A percentile compares a stretch with the other conserved stretches of the same genome.
Evolutionary conservation across 2,329 filamentous ascomycete species (phyloP).

Genomic region (Nectriaceae sp.): DNA sequence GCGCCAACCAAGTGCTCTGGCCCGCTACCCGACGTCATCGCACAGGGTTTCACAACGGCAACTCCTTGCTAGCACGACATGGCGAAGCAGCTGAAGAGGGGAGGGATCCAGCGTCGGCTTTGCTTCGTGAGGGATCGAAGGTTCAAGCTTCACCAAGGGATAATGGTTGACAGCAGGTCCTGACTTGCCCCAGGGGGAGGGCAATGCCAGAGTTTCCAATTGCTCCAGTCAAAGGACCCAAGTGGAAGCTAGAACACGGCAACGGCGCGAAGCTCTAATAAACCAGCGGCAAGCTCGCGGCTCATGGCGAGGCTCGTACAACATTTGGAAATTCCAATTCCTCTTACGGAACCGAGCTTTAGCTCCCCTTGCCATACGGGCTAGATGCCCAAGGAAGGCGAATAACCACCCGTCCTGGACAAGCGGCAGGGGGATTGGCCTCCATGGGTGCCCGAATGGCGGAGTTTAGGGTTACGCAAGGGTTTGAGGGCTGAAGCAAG

Average conservation of each 20-base stretch:
- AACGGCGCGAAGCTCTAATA: background rate
- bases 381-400: constrained; percentile 6
- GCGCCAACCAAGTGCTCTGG: constrained; percentile 13
- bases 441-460: constrained; percentile 13
- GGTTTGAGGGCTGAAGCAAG: constrained; percentile 11
- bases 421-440: background rate
- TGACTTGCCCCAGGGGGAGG: too few relatives aligned
- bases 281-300: background rate
- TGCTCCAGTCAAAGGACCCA: background rate
- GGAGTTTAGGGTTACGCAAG: constrained; percentile 15
- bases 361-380: too few relatives aligned
- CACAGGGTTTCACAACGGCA: constrained; percentile 15
- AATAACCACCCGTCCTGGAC: background rate
- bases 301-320: background rate
- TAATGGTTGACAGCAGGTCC: too few relatives aligned
- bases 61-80: constrained; percentile 20
- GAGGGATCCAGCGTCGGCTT: background rate
- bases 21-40: constrained; percentile 25
- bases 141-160: too few relatives aligned
- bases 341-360: background rate
- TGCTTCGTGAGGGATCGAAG: background rate
- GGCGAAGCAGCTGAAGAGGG: background rate
- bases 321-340: background rate
- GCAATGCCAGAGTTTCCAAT: background rate
- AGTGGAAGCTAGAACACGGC: background rate